phyloP scores from a whole-genome alignment of 2,329 filamentous ascomycete genomes.

The Botrytis pseudocinerea region DNA sequence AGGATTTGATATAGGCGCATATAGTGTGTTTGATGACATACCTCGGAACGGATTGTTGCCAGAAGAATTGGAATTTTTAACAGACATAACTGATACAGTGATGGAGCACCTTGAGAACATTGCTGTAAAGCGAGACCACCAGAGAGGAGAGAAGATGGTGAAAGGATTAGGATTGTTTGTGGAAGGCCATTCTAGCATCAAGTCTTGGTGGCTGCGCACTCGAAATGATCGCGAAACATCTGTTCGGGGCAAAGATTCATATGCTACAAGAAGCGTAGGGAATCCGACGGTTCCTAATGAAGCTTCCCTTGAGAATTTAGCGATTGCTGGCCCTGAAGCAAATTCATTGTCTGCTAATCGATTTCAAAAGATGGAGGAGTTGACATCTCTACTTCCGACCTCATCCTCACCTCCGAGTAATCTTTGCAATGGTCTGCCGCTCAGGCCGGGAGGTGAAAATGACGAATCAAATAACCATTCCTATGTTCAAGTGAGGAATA shows the following conservation, averaged over 20 bases:
- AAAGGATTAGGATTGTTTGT: constrained; percentile 23
- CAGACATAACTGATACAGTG: constrained; percentile 55
- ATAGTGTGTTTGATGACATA: constrained; percentile 54
- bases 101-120: constrained; percentile 63
- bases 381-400: background rate
- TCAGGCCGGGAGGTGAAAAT: background rate
- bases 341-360: background rate
- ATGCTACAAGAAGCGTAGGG: background rate
- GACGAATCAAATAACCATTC: background rate
- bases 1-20: constrained; percentile 36
- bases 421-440: background rate
- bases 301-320: background rate
- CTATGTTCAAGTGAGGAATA: background rate
- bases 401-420: background rate
- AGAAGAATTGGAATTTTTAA: constrained; percentile 55
- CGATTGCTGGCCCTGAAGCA: background rate
- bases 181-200: constrained; percentile 20
- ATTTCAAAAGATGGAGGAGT: background rate
- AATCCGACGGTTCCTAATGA: background rate
- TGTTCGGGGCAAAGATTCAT: background rate
- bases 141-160: constrained; percentile 24
- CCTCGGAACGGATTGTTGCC: constrained; percentile 52
- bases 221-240: constrained; percentile 27
- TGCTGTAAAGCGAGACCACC: constrained; percentile 47
- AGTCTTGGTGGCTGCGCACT: constrained; percentile 35